Percentiles rank a stretch among this genome's conserved stretches.
Conservation (phyloP, 2,329 filamentous ascomycete genomes). For the Penicillium sp. region DNA sequence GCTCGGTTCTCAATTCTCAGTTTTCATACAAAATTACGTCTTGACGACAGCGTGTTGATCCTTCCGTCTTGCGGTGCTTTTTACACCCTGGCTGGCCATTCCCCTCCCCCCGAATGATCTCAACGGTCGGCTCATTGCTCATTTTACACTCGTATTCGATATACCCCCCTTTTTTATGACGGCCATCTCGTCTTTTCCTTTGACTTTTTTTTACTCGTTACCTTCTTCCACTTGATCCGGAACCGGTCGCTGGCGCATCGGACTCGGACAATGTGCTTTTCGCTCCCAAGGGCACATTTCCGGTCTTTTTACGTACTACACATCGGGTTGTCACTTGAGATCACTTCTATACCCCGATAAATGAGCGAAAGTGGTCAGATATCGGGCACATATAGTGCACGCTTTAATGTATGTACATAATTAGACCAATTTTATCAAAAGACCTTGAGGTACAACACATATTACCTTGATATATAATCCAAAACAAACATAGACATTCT, state of each 20-base stretch:
- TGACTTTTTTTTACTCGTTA: constrained; percentile 5
- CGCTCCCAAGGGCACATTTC: constrained; percentile 13
- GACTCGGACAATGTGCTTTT: constrained; percentile 10
- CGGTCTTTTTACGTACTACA: constrained; percentile 22
- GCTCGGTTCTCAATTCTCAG: constrained; percentile 13
- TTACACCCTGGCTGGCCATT: constrained; percentile 14
- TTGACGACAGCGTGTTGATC: constrained; percentile 38
- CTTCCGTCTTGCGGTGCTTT: constrained; percentile 16
- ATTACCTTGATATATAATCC: neutral
- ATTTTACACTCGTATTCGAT: constrained; percentile 26
- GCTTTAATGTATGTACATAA: constrained; percentile 35
- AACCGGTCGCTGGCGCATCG: constrained; percentile 25
- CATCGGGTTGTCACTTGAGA: constrained; percentile 10
- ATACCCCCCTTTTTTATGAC: constrained; percentile 33
- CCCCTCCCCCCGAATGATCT: neutral
- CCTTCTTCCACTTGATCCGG: constrained; percentile 10
- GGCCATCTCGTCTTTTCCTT: constrained; percentile 20
- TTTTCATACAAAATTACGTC: constrained; percentile 35
- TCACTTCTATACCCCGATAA: constrained; percentile 1
- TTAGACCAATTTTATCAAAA: constrained; percentile 23
- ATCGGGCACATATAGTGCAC: constrained; percentile 24
- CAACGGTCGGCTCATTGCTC: constrained; percentile 2
- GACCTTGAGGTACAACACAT: constrained; percentile 10
- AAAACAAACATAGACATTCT: neutral
- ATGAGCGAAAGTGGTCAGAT: constrained; percentile 8